phyloP scores from a whole-genome alignment of 108 stramenopile species.

The Pelagomonas calceolata region DNA sequence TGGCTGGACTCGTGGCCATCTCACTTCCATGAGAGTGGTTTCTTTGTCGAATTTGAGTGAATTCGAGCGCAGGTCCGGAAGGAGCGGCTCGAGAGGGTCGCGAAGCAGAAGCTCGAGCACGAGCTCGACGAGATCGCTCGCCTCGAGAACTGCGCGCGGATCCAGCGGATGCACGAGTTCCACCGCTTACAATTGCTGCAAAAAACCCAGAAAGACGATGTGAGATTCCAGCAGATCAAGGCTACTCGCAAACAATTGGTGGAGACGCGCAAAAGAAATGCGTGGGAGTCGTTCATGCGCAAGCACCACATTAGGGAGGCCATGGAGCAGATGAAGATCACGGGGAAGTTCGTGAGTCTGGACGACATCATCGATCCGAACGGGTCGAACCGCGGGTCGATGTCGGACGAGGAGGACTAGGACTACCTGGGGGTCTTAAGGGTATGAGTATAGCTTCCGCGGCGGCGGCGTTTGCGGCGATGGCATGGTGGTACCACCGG shows the following conservation, averaged over 20 bases:
- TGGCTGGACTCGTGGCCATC: too few species aligned
- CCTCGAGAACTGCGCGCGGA: slow-evolving; percentile 6
- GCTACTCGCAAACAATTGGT: background rate
- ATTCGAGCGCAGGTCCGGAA: too few species aligned
- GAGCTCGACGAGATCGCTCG: slow-evolving; percentile 6
- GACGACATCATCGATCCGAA: slow-evolving; percentile 5
- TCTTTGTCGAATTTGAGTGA: too few species aligned
- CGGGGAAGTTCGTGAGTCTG: slow-evolving; percentile 10
- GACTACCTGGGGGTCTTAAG: too few species aligned
- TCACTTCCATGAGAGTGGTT: too few species aligned
- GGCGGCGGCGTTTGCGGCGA: too few species aligned
- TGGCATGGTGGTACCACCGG: too few species aligned
- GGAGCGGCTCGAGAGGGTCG: slow-evolving; percentile 4
- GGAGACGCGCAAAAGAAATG: background rate
- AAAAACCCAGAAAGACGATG: slow-evolving; percentile 1
- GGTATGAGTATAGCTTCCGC: too few species aligned
- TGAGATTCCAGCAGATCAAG: slow-evolving; percentile 1
- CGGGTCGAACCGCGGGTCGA: background rate
- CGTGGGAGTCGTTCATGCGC: slow-evolving; percentile 6
- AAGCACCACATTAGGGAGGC: slow-evolving; percentile 6
- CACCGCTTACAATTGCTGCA: slow-evolving; percentile 1
- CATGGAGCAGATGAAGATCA: slow-evolving; percentile 13
- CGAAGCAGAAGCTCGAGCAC: background rate
- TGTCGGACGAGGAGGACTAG: too few species aligned
- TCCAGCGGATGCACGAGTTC: slow-evolving; percentile 7